phyloP scores from a whole-genome alignment of 495 filamentous ascomycete genomes.

The Lasiosphaeria hispida region DNA sequence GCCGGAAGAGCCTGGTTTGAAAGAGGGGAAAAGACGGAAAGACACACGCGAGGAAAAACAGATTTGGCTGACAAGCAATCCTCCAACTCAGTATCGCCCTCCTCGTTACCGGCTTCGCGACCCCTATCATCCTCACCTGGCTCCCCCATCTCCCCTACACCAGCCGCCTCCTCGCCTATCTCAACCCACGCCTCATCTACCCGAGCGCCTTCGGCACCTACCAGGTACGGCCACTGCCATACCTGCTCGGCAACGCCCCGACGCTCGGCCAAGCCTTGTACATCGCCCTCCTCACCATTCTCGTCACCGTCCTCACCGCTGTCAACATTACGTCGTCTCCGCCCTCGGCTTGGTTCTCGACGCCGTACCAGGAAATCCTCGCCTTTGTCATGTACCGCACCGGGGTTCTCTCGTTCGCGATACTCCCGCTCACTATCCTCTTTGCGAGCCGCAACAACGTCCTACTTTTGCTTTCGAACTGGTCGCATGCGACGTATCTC shows the following conservation, averaged over 20 bases:
- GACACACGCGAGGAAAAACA: too few species aligned
- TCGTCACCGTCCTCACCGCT: slow-evolving; percentile 40
- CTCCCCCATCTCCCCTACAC: not conserved
- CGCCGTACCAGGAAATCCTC: not conserved
- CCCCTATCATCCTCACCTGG: not conserved
- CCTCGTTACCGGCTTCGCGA: not conserved
- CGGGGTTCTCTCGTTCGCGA: not conserved
- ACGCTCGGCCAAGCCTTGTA: slow-evolving; percentile 40
- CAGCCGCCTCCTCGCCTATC: not conserved
- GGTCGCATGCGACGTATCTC: slow-evolving; percentile 44
- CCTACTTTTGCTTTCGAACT: slow-evolving; percentile 46
- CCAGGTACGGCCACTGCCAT: slow-evolving; percentile 22
- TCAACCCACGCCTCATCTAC: slow-evolving; percentile 18
- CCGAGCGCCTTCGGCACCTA: slow-evolving; percentile 19
- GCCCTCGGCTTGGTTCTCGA: too few species aligned
- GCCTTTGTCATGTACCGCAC: slow-evolving; percentile 7
- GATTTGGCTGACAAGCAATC: too few species aligned
- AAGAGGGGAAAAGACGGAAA: too few species aligned
- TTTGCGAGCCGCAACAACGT: slow-evolving; percentile 46
- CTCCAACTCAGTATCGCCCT: not conserved
- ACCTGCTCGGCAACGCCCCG: slow-evolving; percentile 32
- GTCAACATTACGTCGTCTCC: slow-evolving; percentile 34
- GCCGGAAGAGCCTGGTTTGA: too few species aligned
- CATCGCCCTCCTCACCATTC: slow-evolving; percentile 34
- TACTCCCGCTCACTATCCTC: slow-evolving; percentile 22